Base-by-base conservation (phyloP, 345 rosid genomes). In the Linum usitatissimum region DNA sequence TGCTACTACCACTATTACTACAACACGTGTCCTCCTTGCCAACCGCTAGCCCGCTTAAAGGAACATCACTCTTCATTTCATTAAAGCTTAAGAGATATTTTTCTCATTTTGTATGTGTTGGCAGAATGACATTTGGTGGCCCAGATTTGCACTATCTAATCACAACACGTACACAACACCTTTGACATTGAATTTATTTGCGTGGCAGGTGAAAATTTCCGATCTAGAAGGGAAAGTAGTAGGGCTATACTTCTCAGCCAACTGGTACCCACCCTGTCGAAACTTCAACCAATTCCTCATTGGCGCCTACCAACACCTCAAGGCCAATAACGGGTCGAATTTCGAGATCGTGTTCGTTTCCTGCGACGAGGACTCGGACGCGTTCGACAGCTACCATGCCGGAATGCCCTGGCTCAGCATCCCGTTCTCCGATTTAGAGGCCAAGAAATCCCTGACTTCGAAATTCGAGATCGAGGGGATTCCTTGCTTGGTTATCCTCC, bases 221-320 rank as follows among this genome's bases (percentile, higher is more conserved):
- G 80, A 76, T 10, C 78, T 84, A 19, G 86, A 80, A 69, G 86
- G 76, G 60, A 79, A 71, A 18, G 76, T 82, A 1, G n/a, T 77
- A 6, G 90, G 79, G 6, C 76, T 84, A 13, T 84, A 81, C 72
- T 84, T 84, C 83, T 80, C 90, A 18, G 86, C 86, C 1, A 84
- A 82, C 40, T 81, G 90, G 90, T 73, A 80, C 66, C 67, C 68
- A 18, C 84, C 80, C 1, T 84, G 90, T 58, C 65, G 66, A 57
- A 73, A 66, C 60, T 84, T 84, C 81, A 84, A 66, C 6, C 54
- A 57, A 6, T 34, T 73, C 30, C 74, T 84, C 8, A 61, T 65
- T 5, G 65, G 53, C 3, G 64, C 66, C 15, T 84, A 84, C 15
- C 67, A 81, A 59, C 76, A 80, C 10, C 69, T 84, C 17, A 76